A percentile compares a stretch with the other conserved stretches of the same genome.
Evolutionary conservation across 1,284 basidiomycete species (phyloP).

Genomic region (Wallemia hederae): DNA sequence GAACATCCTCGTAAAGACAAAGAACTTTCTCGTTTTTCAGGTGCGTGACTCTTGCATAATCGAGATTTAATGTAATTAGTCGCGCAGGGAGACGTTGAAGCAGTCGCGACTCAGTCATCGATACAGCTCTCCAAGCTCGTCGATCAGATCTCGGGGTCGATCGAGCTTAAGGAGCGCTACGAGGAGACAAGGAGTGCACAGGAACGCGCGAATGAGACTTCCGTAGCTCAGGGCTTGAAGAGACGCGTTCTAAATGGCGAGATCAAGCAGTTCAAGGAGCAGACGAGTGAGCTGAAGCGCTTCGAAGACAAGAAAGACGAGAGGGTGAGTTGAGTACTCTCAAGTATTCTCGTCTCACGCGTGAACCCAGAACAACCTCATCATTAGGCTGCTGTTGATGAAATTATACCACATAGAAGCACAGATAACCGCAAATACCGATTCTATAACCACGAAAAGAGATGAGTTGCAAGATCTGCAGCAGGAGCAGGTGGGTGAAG

Average conservation of each 20-base stretch:
- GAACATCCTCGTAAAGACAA: conserved; percentile 94
- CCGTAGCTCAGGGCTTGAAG: conserved; percentile 78
- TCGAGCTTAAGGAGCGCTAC: conserved; percentile 67
- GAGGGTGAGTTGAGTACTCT: conserved; percentile 21
- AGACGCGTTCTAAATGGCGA: conserved; percentile 75
- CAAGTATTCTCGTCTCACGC: neutral
- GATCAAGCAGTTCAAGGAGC: conserved; percentile 90
- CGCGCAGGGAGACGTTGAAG: conserved; percentile 62
- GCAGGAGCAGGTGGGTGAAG: conserved; percentile 26
- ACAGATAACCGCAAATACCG: conserved; percentile 38
- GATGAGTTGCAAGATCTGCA: conserved; percentile 34
- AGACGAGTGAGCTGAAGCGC: conserved; percentile 70
- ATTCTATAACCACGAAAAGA: conserved; percentile 39
- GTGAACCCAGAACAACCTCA: neutral
- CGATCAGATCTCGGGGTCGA: conserved; percentile 79
- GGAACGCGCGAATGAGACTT: conserved; percentile 69
- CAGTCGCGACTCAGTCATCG: conserved; percentile 79
- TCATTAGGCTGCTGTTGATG: conserved; percentile 49
- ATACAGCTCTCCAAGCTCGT: conserved; percentile 68
- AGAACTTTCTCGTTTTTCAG: conserved; percentile 99
- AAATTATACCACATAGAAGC: conserved; percentile 70
- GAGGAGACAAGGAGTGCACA: conserved; percentile 63
- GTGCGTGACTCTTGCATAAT: conserved; percentile 4
- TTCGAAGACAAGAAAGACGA: conserved; percentile 53
- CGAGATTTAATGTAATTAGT: neutral